These are phyloP conservation scores for Rhizodiscina lignyota DNA, from an alignment of 495 filamentous ascomycete genomes.

Conservation along the genomic window DNA sequence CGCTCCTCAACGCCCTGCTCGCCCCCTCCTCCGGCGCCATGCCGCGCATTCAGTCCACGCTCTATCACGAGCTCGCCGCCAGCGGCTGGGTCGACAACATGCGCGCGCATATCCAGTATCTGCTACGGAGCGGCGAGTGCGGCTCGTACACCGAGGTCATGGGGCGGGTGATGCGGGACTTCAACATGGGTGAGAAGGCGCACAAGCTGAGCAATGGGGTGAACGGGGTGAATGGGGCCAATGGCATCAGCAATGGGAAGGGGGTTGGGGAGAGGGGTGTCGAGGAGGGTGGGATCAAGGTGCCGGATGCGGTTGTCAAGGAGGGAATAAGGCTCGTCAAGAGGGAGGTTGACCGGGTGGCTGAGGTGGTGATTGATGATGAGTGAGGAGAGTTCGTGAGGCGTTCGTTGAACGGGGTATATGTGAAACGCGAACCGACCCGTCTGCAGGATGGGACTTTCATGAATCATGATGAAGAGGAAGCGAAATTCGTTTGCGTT, in stretches of 20 bases:
- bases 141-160: constrained; percentile 13
- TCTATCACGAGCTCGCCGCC: constrained; percentile 11
- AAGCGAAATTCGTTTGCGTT: too few relatives aligned
- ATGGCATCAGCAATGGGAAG: constrained; percentile 5
- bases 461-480: too few relatives aligned
- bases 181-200: neutral
- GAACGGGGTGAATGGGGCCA: constrained; percentile 4
- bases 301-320: constrained; percentile 12
- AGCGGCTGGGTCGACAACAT: constrained; percentile 14
- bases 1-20: constrained; percentile 12
- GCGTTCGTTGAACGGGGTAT: too few relatives aligned
- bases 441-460: too few relatives aligned
- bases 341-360: constrained; percentile 16
- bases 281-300: constrained; percentile 9
- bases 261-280: constrained; percentile 4
- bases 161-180: constrained; percentile 9
- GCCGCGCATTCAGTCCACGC: constrained; percentile 12
- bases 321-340: constrained; percentile 12
- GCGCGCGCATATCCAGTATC: constrained; percentile 10
- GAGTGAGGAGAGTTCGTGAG: neutral
- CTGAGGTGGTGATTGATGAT: constrained; percentile 7
- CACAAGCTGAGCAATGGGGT: constrained; percentile 5
- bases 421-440: too few relatives aligned
- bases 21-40: constrained; percentile 6
- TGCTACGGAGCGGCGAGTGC: constrained; percentile 18